Conservation (phyloP, 768 basidiomycete genomes). For the Lactifluus hygrophoroides region DNA sequence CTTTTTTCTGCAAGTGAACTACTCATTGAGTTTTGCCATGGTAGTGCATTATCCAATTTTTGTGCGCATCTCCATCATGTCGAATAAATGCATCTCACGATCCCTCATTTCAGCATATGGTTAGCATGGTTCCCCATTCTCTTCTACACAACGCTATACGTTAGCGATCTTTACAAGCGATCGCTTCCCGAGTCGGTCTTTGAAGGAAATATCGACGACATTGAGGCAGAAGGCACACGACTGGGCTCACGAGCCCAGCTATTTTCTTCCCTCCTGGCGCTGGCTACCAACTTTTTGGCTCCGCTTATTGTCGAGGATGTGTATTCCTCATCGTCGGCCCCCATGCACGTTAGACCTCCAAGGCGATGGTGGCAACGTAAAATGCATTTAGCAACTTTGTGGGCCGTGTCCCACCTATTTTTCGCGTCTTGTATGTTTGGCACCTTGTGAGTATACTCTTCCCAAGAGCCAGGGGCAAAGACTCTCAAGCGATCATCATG, state of each 20-base stretch:
- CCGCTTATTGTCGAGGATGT: constrained; percentile 47
- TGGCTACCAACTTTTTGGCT: constrained; percentile 57
- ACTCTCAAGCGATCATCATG: background rate
- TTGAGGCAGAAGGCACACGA: constrained; percentile 65
- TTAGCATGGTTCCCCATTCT: constrained; percentile 90
- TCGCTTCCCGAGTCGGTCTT: constrained; percentile 27
- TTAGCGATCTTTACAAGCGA: constrained; percentile 77
- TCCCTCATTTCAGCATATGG: constrained; percentile 47
- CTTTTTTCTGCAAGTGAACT: background rate
- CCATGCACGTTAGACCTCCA: background rate
- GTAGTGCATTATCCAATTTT: constrained; percentile 74
- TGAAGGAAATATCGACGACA: constrained; percentile 26
- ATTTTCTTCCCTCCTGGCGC: constrained; percentile 60
- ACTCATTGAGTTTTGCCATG: background rate
- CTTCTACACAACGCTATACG: constrained; percentile 81
- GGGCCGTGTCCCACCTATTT: constrained; percentile 69
- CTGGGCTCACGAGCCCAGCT: constrained; percentile 81
- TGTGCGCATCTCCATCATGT: constrained; percentile 34
- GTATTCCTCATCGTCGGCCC: background rate
- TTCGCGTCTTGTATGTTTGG: constrained; percentile 73
- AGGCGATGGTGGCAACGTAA: constrained; percentile 26
- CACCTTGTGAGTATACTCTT: constrained; percentile 59
- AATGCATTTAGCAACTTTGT: constrained; percentile 59
- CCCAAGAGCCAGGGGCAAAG: background rate
- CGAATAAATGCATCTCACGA: background rate